Percentiles rank a stretch among this genome's conserved stretches.
These are phyloP conservation scores for Mitragyna speciosa DNA, from an alignment of 257 asterid species.

Conservation along the genomic window DNA sequence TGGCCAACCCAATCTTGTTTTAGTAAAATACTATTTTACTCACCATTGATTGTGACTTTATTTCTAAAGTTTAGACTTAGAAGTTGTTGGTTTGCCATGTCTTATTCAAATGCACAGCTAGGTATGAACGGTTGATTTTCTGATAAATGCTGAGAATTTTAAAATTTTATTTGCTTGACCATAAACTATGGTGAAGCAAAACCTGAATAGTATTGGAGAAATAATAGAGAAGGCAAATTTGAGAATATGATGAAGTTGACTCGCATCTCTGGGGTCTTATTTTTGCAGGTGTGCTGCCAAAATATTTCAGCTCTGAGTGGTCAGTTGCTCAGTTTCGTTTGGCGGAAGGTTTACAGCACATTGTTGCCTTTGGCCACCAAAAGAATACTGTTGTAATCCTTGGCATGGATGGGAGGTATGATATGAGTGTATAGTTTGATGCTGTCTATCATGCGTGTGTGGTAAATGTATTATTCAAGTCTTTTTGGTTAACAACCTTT, in stretches of 20 bases:
- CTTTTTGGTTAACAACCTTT: background rate
- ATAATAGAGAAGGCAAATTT: background rate
- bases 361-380: constrained; percentile 90
- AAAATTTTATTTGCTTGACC: background rate
- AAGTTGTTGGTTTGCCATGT: background rate
- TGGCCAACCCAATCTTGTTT: background rate
- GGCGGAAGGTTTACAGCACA: constrained; percentile 73
- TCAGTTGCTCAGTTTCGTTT: constrained; percentile 91
- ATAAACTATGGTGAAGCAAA: background rate
- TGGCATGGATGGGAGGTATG: constrained; percentile 94
- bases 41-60: background rate
- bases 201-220: background rate
- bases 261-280: constrained; percentile 5
- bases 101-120: background rate
- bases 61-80: background rate
- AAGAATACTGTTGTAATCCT: constrained; percentile 79
- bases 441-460: background rate
- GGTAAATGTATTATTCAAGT: too few species aligned
- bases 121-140: background rate
- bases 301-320: constrained; percentile 97
- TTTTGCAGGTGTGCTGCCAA: constrained; percentile 75
- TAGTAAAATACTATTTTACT: background rate
- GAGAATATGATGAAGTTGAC: background rate
- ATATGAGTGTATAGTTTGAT: background rate
- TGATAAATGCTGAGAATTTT: background rate